phyloP scores from a whole-genome alignment of 2,329 filamentous ascomycete genomes.

The Nemania diffusa region DNA sequence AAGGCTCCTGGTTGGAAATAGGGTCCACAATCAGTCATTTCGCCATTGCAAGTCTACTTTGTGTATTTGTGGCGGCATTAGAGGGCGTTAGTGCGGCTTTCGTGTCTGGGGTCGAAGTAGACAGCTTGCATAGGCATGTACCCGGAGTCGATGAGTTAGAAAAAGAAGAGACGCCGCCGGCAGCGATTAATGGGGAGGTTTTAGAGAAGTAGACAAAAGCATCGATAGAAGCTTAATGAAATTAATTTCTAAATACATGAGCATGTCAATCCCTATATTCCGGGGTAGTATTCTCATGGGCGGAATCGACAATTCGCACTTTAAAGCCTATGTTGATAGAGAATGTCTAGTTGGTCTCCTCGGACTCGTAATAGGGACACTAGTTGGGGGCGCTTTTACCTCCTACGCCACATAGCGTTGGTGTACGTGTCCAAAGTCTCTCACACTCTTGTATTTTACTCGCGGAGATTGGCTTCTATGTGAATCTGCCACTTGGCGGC shows the following conservation, averaged over 20 bases:
- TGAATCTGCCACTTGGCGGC: too few species aligned
- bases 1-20: slow-evolving; percentile 97
- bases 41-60: slow-evolving; percentile 87
- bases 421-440: too few species aligned
- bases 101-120: slow-evolving; percentile 81
- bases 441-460: too few species aligned
- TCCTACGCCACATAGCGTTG: too few species aligned
- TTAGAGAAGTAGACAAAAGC: slow-evolving; percentile 27
- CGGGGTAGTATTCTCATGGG: too few species aligned
- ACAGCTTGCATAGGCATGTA: slow-evolving; percentile 39
- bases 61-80: slow-evolving; percentile 88
- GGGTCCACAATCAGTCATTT: slow-evolving; percentile 97
- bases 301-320: too few species aligned
- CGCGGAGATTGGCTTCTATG: too few species aligned
- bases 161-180: slow-evolving; percentile 18
- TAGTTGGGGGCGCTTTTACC: too few species aligned
- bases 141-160: slow-evolving; percentile 28
- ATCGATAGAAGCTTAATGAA: slow-evolving; percentile 11
- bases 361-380: too few species aligned
- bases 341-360: too few species aligned
- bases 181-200: slow-evolving; percentile 17
- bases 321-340: too few species aligned
- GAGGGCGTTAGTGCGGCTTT: slow-evolving; percentile 88
- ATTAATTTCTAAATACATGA: background rate
- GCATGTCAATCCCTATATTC: too few species aligned